Conservation (phyloP, 495 filamentous ascomycete genomes). For the Penicillium parvum region DNA sequence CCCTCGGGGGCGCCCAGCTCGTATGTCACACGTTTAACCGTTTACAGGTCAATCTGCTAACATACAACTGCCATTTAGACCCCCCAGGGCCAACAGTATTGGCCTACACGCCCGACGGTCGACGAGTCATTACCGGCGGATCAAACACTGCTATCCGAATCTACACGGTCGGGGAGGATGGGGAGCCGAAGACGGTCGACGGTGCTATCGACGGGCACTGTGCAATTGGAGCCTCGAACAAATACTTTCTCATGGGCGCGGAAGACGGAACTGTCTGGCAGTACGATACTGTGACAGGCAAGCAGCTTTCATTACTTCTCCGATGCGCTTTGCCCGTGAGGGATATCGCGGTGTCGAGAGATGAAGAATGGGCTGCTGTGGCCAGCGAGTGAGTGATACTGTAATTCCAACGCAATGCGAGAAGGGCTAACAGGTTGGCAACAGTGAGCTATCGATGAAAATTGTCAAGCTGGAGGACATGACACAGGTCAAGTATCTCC, state of each 20-base stretch:
- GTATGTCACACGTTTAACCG: constrained; percentile 26
- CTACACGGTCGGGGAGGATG: constrained; percentile 84
- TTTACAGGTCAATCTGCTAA: constrained; percentile 8
- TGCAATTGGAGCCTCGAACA: constrained; percentile 69
- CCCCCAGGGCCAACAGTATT: constrained; percentile 63
- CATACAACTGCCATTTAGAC: constrained; percentile 40
- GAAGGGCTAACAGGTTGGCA: constrained; percentile 9
- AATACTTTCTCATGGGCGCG: constrained; percentile 79
- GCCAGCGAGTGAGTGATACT: constrained; percentile 69
- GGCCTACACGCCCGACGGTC: constrained; percentile 65
- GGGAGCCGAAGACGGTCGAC: constrained; percentile 86
- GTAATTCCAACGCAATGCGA: neutral
- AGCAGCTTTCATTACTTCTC: constrained; percentile 73
- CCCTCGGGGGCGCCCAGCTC: constrained; percentile 43
- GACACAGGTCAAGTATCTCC: constrained; percentile 65
- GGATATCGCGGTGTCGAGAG: constrained; percentile 77
- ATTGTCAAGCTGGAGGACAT: constrained; percentile 79
- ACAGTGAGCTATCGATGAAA: constrained; percentile 78
- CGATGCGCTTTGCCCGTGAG: constrained; percentile 78
- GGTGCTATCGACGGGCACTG: constrained; percentile 78
- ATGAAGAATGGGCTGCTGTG: constrained; percentile 87
- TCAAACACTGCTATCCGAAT: constrained; percentile 87
- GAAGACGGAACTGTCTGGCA: constrained; percentile 92
- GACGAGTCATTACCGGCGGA: constrained; percentile 74
- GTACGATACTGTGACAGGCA: constrained; percentile 72